Evolutionary conservation across 768 basidiomycete species (phyloP).

Genomic region (Hypholoma fasciculare): DNA sequence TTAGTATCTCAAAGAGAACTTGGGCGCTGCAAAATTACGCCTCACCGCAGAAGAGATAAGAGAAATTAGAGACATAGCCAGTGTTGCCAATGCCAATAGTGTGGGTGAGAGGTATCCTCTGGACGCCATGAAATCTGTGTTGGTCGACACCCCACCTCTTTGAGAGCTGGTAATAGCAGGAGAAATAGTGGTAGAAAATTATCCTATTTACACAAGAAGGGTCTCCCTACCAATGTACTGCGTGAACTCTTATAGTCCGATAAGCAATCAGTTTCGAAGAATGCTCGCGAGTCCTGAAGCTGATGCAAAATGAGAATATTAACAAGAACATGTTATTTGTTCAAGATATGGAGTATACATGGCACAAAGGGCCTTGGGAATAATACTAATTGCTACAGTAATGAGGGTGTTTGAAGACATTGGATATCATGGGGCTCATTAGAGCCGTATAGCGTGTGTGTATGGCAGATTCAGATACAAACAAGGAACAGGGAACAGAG

Average conservation of each 20-base stretch:
- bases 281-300: no score
- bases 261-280: no score
- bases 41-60: constrained; percentile 34
- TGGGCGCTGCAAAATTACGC: constrained; percentile 30
- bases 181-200: no score
- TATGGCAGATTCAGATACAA: neutral
- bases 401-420: neutral
- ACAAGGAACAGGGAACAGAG: neutral
- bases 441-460: neutral
- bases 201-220: no score
- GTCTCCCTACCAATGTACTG: no score
- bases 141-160: constrained; percentile 30
- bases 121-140: constrained; percentile 16
- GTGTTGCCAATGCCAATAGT: constrained; percentile 23
- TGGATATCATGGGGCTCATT: neutral
- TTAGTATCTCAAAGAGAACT: constrained; percentile 44
- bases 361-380: neutral
- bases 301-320: neutral
- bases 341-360: neutral
- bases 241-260: no score
- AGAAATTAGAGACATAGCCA: constrained; percentile 33
- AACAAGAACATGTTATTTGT: neutral
- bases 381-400: neutral
- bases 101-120: constrained; percentile 32
- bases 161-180: neutral